These are phyloP conservation scores for Phlebiopsis flavidoalba DNA, from an alignment of 768 basidiomycete genomes.

Conservation along the genomic window DNA sequence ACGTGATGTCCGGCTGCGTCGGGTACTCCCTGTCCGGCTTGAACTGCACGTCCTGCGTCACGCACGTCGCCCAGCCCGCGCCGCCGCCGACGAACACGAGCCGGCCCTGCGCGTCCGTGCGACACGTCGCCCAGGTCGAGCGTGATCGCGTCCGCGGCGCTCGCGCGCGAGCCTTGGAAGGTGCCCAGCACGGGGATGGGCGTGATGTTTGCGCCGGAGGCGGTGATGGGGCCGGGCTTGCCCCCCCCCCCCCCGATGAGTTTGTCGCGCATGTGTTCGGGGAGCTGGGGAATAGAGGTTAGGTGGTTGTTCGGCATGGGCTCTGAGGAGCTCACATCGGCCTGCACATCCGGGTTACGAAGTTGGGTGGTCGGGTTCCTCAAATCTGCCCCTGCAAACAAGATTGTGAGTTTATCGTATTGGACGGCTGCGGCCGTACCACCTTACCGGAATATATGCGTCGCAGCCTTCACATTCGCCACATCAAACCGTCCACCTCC, in stretches of 20 bases:
- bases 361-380: constrained; percentile 4
- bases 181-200: constrained; percentile 13
- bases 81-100: constrained; percentile 24
- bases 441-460: constrained; percentile 15
- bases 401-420: background rate
- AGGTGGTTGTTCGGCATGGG: no score
- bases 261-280: background rate
- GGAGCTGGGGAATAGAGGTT: no score
- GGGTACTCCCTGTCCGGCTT: constrained; percentile 4
- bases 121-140: constrained; percentile 22
- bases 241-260: background rate
- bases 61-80: constrained; percentile 13
- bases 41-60: background rate
- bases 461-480: constrained; percentile 29
- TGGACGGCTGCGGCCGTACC: background rate
- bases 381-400: background rate
- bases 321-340: no score
- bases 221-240: constrained; percentile 19
- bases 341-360: constrained; percentile 7
- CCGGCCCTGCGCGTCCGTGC: constrained; percentile 24
- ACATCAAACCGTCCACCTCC: constrained; percentile 28
- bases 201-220: constrained; percentile 10
- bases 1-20: constrained; percentile 21
- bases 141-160: background rate
- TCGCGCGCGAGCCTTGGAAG: constrained; percentile 18